Evolutionary conservation across 108 stramenopile species (phyloP), one percentile per base, ranked within the genome.

Genomic region (Seminavis robusta): DNA sequence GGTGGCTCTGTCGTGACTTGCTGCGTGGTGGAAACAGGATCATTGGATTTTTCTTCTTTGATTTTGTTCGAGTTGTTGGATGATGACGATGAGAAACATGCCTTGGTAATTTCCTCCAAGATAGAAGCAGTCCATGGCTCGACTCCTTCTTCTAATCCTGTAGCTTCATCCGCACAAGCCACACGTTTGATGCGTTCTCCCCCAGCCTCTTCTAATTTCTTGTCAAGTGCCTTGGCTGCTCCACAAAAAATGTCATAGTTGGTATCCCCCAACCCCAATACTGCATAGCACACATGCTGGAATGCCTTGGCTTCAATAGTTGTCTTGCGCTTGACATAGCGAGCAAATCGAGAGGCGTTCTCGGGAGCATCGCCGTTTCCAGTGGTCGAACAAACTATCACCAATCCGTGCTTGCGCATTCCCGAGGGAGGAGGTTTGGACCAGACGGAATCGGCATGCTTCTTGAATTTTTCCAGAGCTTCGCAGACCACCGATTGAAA

Each of bases 341-440:
- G 83, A 23, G 83, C 66, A 52, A 94, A 94, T 4, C 86, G 78
- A 29, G 59, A 50, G 3, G 83, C 81, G 44, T 94, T 95, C 59
- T 94, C 94, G 24, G 96, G 96, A 0, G 90, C 60, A 55, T 97
- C 96, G 17, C 92, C 96, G 47, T 97, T 94, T 1, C 96, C 96
- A 1, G 96, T 94, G 1, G 96, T 97, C 46, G 90, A 92, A 16
- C 71, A 67, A 7, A 94, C 74, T 17, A 89, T 31, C 20, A 95
- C 39, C 2, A 90, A 16, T 0, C 76, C 84, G 54, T 88, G 70
- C 27, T 83, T 83, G 29, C 46, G 21, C 7, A 25, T 24, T 1
- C 19, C 10, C 0, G 47, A 21, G 29, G 75, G 69, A 28, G 65
- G 61, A 20, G 20, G 17, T 19, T 61, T 28, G 24, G 56, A 33